Percentiles rank a stretch among this genome's conserved stretches.
These are phyloP conservation scores for Cucurbitaria berberidis DNA, from an alignment of 2,329 filamentous ascomycete species.

Conservation along the genomic window DNA sequence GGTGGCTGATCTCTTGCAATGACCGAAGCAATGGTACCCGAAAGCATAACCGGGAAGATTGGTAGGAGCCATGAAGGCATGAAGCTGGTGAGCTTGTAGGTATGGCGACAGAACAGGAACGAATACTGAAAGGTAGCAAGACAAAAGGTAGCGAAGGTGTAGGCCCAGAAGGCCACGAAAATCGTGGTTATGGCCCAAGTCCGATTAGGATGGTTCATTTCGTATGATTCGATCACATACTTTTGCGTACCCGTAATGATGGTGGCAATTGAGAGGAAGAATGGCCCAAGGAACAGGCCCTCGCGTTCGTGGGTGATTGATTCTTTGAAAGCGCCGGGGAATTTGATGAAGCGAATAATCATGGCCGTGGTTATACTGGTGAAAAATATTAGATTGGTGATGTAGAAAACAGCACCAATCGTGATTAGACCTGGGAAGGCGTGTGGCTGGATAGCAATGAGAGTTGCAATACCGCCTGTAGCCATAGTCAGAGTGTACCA, in stretches of 20 bases:
- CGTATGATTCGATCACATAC: conserved; percentile 42
- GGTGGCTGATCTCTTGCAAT: conserved; percentile 67
- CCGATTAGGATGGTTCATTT: conserved; percentile 47
- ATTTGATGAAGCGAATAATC: conserved; percentile 54
- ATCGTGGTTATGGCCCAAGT: conserved; percentile 51
- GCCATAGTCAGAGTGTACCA: conserved; percentile 57
- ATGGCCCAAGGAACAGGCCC: conserved; percentile 56
- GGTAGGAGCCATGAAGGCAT: conserved; percentile 78
- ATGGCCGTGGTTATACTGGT: conserved; percentile 35
- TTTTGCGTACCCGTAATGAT: conserved; percentile 53
- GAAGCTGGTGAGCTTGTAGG: conserved; percentile 68
- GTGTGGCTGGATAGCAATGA: conserved; percentile 53
- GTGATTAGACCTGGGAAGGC: conserved; percentile 57
- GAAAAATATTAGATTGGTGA: conserved; percentile 59
- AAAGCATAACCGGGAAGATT: conserved; percentile 76
- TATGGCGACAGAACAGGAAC: conserved; percentile 66
- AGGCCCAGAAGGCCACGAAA: conserved; percentile 53
- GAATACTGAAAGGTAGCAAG: conserved; percentile 61
- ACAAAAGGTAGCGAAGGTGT: conserved; percentile 50
- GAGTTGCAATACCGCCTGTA: conserved; percentile 55
- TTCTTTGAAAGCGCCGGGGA: conserved; percentile 52
- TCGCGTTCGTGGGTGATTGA: conserved; percentile 60
- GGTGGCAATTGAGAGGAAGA: conserved; percentile 50
- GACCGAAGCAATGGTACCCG: conserved; percentile 71
- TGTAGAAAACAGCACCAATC: conserved; percentile 59